Evolutionary conservation across 176 grass and related monocot species (phyloP).

Genomic region (Oryza longistaminata): DNA sequence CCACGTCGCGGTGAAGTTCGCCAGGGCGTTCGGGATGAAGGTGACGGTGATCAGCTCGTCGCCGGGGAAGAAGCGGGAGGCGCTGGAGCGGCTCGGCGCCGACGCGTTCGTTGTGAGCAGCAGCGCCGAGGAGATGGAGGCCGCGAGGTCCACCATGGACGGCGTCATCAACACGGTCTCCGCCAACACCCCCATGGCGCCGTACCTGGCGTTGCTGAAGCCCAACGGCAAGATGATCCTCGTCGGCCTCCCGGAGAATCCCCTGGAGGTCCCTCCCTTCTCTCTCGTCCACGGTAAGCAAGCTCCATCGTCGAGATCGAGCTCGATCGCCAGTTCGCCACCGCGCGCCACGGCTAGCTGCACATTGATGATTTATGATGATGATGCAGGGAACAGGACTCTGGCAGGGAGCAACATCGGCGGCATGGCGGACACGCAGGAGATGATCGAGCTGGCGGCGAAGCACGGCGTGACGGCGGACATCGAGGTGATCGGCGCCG

Average conservation of each 20-base stretch:
- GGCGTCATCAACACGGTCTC: slow-evolving; percentile 52
- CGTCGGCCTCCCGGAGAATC: slow-evolving; percentile 19
- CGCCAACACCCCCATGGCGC: slow-evolving; percentile 7
- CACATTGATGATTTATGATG: too few relatives aligned
- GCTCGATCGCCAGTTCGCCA: too few relatives aligned
- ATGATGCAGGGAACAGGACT: slow-evolving; percentile 8
- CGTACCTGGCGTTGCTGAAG: slow-evolving; percentile 37
- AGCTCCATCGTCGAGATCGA: too few relatives aligned
- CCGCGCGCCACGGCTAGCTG: too few relatives aligned
- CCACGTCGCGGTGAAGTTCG: slow-evolving; percentile 5
- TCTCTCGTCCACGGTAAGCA: not conserved
- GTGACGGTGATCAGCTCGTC: too few relatives aligned
- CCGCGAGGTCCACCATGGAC: slow-evolving; percentile 24
- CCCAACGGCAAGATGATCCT: slow-evolving; percentile 32
- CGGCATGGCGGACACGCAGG: slow-evolving; percentile 38
- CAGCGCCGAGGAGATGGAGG: slow-evolving; percentile 8
- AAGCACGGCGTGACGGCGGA: slow-evolving; percentile 27
- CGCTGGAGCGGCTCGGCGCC: slow-evolving; percentile 2
- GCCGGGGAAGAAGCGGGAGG: not conserved
- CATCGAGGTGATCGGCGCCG: slow-evolving; percentile 19
- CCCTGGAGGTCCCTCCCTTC: slow-evolving; percentile 39
- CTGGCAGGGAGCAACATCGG: slow-evolving; percentile 30
- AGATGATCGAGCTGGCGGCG: slow-evolving; percentile 40
- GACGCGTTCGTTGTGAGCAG: slow-evolving; percentile 31
- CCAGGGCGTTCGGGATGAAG: too few relatives aligned